These are phyloP conservation scores for Wickerhamiella kurtzmanii DNA, from an alignment of 805 yeast species.

Conservation along the genomic window DNA sequence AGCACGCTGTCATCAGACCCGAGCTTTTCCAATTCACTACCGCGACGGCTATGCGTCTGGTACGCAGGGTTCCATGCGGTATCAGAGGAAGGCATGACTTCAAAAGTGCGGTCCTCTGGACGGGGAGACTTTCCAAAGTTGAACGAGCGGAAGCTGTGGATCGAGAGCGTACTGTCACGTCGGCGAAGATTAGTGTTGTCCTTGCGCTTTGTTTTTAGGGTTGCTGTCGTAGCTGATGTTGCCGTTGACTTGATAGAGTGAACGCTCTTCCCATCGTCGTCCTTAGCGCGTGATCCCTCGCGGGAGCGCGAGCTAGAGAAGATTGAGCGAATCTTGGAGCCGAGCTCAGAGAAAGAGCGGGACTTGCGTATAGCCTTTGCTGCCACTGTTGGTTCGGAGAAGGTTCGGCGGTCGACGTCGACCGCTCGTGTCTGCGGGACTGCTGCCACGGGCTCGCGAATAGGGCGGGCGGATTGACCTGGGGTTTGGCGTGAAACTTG, in stretches of 20 bases:
- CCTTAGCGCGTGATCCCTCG: neutral
- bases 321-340: conserved; percentile 1
- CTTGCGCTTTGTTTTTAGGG: conserved; percentile 18
- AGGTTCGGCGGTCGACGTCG: neutral
- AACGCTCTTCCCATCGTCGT: conserved; percentile 17
- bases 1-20: neutral
- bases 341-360: conserved; percentile 2
- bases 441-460: no score
- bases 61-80: neutral
- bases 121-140: neutral
- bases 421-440: no score
- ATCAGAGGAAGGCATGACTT: neutral
- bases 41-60: neutral
- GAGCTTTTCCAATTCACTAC: neutral
- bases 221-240: conserved; percentile 21
- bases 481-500: no score
- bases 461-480: no score
- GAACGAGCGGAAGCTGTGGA: neutral
- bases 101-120: neutral
- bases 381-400: neutral
- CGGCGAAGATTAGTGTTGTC: neutral
- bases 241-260: conserved; percentile 20
- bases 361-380: neutral
- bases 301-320: neutral
- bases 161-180: neutral